Base-by-base conservation (phyloP, 1,284 basidiomycete genomes). In the Pseudozyma pruni region DNA sequence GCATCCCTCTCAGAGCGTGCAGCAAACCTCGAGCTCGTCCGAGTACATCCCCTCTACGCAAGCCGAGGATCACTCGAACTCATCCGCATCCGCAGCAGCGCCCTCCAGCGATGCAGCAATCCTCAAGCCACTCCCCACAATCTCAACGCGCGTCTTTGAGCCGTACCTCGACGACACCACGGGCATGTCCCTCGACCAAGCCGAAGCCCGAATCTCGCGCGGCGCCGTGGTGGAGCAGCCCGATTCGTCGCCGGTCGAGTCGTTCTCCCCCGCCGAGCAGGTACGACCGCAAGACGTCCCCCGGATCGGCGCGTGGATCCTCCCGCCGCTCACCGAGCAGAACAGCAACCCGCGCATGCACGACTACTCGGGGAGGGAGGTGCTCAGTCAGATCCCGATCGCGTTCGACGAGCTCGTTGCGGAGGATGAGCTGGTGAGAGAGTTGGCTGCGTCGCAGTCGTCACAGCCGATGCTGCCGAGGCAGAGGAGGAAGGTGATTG, bases 151-250 rank as follows among this genome's bases (percentile, higher is more conserved):
- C 1, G 69, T 53, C 3, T 72, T 72, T 25, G 51, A 52, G 33
- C 69, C 69, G 11, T 72, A 20, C 20, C 43, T 72, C 3, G 69
- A 72, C 33, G 55, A 72, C 19, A 62, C 63, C 0, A 72, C 63
- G 4, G 63, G 63, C 13, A 42, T 68, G 55, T 48, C 54, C 7
- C 34, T 72, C 3, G 69, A 69, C 9, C 31, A 22, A 5, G 59
- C 50, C 14, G 55, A 67, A 13, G 27, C n/a, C 7, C 19, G 53
- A 13, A 39, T 56, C 2, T 27, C 47, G n/a, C 27, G 35, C 10
- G 17, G 43, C 20, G 35, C 14, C 6, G n/a, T n/a, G 31, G 17
- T 8, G 10, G 23, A 41, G 19, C 13, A 32, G 10, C 48, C 22
- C 8, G 7, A 42, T 9, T 54, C 49, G 22, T 64, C 61, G 6